A percentile compares a stretch with the other conserved stretches of the same genome.
phyloP scores from a whole-genome alignment of 257 asterid genomes.

The Knoxia roxburghii region DNA sequence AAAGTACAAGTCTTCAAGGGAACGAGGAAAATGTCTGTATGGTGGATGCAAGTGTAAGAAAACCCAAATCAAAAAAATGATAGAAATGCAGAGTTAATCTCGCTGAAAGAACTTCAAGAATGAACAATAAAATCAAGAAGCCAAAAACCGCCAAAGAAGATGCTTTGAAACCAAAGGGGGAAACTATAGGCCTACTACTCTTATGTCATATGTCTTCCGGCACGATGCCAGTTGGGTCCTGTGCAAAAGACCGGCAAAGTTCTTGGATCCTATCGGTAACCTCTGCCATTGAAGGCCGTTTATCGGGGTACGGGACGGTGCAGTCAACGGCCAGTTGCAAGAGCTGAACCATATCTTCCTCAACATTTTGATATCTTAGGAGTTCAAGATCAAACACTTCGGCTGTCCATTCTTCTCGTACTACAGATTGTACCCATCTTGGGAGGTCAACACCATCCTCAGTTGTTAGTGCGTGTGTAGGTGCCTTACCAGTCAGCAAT shows the following conservation, averaged over 20 bases:
- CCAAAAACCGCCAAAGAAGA: neutral
- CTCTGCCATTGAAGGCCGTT: constrained; percentile 44
- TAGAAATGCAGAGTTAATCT: neutral
- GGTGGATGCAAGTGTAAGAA: no score
- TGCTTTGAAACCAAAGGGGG: neutral
- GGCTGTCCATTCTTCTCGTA: constrained; percentile 41
- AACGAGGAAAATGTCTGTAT: neutral
- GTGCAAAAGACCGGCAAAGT: constrained; percentile 23
- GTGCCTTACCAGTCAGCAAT: constrained; percentile 44
- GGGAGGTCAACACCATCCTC: constrained; percentile 49
- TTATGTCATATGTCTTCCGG: constrained; percentile 8
- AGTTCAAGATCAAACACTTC: constrained; percentile 49
- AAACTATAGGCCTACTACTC: constrained; percentile 5
- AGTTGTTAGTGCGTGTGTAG: constrained; percentile 31
- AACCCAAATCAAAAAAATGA: neutral
- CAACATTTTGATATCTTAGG: constrained; percentile 32
- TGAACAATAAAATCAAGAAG: constrained; percentile 10
- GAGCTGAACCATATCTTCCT: constrained; percentile 51
- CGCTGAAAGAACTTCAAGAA: constrained; percentile 14
- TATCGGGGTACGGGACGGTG: constrained; percentile 42
- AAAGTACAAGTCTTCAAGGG: neutral
- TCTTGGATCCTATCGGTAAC: constrained; percentile 33
- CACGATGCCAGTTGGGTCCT: constrained; percentile 22
- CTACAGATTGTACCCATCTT: constrained; percentile 50
- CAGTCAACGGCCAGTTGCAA: constrained; percentile 51